phyloP scores from a whole-genome alignment of 73 alveolate species.

The Paramecium bursaria region DNA sequence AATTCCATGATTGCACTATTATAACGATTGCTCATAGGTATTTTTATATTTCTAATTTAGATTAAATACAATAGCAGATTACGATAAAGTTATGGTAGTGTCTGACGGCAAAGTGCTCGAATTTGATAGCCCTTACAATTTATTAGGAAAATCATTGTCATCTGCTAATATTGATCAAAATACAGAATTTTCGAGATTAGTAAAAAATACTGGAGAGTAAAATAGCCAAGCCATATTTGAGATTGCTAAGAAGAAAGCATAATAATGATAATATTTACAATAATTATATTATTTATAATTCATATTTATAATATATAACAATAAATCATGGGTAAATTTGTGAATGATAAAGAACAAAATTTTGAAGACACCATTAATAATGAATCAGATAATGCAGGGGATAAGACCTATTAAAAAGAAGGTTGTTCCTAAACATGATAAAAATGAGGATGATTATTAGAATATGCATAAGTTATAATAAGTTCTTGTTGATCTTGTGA shows the following conservation, averaged over 20 bases:
- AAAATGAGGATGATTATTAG: no score
- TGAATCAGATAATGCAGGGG: no score
- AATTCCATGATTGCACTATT: constrained; percentile 68
- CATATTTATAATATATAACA: no score
- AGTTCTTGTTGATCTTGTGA: no score
- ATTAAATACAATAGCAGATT: constrained; percentile 50
- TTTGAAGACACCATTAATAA: no score
- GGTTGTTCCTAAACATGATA: no score
- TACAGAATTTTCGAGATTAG: constrained; percentile 59
- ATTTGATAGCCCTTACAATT: constrained; percentile 42
- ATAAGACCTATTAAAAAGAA: no score
- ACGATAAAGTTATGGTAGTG: constrained; percentile 24
- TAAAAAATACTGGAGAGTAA: constrained; percentile 52
- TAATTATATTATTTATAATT: no score
- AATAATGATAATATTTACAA: no score
- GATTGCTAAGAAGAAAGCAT: constrained; percentile 50
- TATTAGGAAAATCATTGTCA: constrained; percentile 24
- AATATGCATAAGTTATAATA: no score
- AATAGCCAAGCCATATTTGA: constrained; percentile 50
- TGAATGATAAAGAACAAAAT: no score
- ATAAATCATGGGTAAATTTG: no score
- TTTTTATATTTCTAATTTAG: constrained; percentile 2
- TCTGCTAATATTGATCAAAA: constrained; percentile 20
- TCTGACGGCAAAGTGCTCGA: constrained; percentile 61
- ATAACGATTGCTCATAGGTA: constrained; percentile 70